Evolutionary conservation across 2,329 filamentous ascomycete species (phyloP).

Genomic region (Ceratocystis cacaofunesta): DNA sequence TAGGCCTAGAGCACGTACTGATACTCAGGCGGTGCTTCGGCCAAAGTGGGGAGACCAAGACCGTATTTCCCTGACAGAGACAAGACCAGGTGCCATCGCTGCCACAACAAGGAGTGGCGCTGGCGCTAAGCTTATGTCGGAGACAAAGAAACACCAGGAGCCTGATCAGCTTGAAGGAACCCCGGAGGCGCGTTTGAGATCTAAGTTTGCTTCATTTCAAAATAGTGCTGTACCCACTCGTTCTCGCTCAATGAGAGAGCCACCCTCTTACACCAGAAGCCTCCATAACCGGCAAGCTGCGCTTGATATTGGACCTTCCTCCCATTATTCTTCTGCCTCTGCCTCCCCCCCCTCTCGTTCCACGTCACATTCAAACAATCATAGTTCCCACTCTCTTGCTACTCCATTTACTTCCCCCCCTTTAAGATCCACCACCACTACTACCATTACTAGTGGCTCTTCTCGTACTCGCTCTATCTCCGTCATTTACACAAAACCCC

Average conservation of each 20-base stretch:
- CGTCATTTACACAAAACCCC: conserved; percentile 6
- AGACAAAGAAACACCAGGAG: conserved; percentile 10
- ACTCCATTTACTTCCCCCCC: conserved; percentile 5
- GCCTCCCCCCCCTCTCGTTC: not conserved
- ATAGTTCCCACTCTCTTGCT: conserved; percentile 11
- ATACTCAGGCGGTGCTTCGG: conserved; percentile 1
- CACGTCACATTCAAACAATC: conserved; percentile 9
- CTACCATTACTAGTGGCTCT: conserved; percentile 1
- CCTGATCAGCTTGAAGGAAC: conserved; percentile 16
- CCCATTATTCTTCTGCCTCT: conserved; percentile 4
- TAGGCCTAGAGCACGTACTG: not conserved
- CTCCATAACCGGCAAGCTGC: not conserved
- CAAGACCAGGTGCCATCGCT: conserved; percentile 4
- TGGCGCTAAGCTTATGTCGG: conserved; percentile 1
- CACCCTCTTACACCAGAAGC: conserved; percentile 6
- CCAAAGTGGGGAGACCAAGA: not conserved
- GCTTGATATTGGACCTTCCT: conserved; percentile 4
- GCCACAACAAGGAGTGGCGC: not conserved
- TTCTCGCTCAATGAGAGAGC: conserved; percentile 10
- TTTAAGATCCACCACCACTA: conserved; percentile 4
- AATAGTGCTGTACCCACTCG: conserved; percentile 10
- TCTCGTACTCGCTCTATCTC: not conserved
- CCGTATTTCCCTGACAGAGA: not conserved
- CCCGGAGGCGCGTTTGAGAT: conserved; percentile 8
- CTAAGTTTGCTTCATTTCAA: conserved; percentile 7